Conservation (phyloP, 2,329 filamentous ascomycete species). For the Botrytis squamosa region DNA sequence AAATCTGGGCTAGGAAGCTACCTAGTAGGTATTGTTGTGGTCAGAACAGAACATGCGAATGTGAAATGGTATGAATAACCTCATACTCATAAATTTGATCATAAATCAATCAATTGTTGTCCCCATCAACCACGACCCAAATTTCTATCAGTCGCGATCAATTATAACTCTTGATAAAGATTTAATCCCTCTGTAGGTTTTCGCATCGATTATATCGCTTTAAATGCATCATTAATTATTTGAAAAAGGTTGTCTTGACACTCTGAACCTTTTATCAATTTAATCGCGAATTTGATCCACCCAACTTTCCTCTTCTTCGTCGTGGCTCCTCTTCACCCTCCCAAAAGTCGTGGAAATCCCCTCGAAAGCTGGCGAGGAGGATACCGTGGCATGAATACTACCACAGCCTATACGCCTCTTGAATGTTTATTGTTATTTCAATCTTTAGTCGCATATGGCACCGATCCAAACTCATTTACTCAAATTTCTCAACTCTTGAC, state of each 20-base stretch:
- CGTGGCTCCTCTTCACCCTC: constrained; percentile 57
- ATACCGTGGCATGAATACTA: constrained; percentile 55
- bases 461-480: constrained; percentile 62
- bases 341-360: constrained; percentile 53
- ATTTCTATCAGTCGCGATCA: background rate
- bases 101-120: constrained; percentile 8
- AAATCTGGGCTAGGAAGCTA: background rate
- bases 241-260: background rate
- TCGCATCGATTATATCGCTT: background rate
- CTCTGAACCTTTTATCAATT: background rate
- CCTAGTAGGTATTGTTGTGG: background rate
- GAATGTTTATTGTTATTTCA: constrained; percentile 86
- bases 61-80: constrained; percentile 14
- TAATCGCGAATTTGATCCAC: constrained; percentile 18
- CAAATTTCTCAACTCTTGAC: constrained; percentile 73
- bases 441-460: constrained; percentile 67
- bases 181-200: background rate
- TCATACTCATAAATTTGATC: constrained; percentile 10
- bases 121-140: background rate
- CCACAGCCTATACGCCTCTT: constrained; percentile 73
- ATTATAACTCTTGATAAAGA: background rate
- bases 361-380: constrained; percentile 57
- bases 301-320: constrained; percentile 25
- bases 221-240: constrained; percentile 9
- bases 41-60: background rate